These are phyloP conservation scores for Mollisia scopiformis DNA, from an alignment of 2,329 filamentous ascomycete species.

Conservation along the genomic window DNA sequence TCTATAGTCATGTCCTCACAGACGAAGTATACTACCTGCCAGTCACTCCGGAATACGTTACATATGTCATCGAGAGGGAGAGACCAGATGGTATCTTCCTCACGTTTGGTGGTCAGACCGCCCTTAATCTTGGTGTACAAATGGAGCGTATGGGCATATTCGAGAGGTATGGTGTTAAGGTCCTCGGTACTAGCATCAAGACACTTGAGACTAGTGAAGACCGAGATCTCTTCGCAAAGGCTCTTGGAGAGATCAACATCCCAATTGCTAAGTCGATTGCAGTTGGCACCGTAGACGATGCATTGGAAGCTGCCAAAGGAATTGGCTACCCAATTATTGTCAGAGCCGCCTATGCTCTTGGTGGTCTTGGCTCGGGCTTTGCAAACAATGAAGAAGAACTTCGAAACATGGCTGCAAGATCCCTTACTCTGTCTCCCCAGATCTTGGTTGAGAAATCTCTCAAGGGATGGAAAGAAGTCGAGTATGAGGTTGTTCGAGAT, in stretches of 20 bases:
- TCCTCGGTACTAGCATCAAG: conserved; percentile 91
- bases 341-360: conserved; percentile 93
- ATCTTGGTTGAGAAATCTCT: conserved; percentile 98
- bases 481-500: conserved; percentile 98
- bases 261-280: conserved; percentile 97
- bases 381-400: conserved; percentile 94
- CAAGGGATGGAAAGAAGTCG: conserved; percentile 99
- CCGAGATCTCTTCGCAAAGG: conserved; percentile 93
- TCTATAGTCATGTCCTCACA: conserved; percentile 88
- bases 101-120: conserved; percentile 96
- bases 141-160: conserved; percentile 97
- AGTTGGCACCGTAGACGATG: conserved; percentile 88
- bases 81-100: conserved; percentile 96
- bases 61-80: conserved; percentile 96
- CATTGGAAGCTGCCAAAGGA: conserved; percentile 80
- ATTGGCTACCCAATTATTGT: conserved; percentile 98
- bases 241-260: conserved; percentile 95
- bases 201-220: conserved; percentile 95
- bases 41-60: conserved; percentile 96
- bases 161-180: conserved; percentile 92
- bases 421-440: conserved; percentile 90
- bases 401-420: conserved; percentile 88
- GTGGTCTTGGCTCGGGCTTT: conserved; percentile 95
- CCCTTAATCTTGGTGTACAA: conserved; percentile 93
- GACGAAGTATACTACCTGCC: conserved; percentile 99